Conservation (phyloP, 208 protist species). For the Leishmania arabica region DNA sequence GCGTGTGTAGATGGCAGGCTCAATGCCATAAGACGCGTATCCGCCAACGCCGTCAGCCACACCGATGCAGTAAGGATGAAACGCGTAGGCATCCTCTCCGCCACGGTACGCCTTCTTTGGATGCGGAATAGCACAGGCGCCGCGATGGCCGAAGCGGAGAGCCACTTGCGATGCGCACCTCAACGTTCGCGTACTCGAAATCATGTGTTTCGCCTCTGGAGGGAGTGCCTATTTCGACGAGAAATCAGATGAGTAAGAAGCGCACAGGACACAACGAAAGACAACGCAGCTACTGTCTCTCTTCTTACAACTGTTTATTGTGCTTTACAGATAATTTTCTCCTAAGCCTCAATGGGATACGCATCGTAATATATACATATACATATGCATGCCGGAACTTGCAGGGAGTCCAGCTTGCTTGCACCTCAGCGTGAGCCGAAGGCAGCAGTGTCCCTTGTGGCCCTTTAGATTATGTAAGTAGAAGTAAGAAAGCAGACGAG, state of each 20-base stretch:
- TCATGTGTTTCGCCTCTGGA: neutral
- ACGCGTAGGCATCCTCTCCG: constrained; percentile 85
- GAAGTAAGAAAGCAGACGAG: neutral
- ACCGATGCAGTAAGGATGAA: constrained; percentile 71
- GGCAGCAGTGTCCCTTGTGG: neutral
- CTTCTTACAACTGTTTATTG: neutral
- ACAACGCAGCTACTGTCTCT: neutral
- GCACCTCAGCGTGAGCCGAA: neutral
- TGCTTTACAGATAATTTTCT: neutral
- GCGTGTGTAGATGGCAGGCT: constrained; percentile 80
- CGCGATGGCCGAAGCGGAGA: constrained; percentile 63
- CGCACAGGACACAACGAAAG: neutral
- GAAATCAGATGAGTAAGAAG: neutral
- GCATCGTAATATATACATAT: neutral
- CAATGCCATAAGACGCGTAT: constrained; percentile 66
- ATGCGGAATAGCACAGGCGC: constrained; percentile 75
- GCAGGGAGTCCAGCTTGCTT: neutral
- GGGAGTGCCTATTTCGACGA: neutral
- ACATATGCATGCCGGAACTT: neutral
- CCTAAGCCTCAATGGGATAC: neutral
- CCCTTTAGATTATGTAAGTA: neutral
- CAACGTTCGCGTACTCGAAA: constrained; percentile 2
- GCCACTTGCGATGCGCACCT: constrained; percentile 6
- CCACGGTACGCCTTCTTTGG: constrained; percentile 75
- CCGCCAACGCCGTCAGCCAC: constrained; percentile 89